Evolutionary conservation across 2,329 filamentous ascomycete species (phyloP), one percentile per base, ranked within the genome.

Genomic region (Sporothrix dimorphospora): DNA sequence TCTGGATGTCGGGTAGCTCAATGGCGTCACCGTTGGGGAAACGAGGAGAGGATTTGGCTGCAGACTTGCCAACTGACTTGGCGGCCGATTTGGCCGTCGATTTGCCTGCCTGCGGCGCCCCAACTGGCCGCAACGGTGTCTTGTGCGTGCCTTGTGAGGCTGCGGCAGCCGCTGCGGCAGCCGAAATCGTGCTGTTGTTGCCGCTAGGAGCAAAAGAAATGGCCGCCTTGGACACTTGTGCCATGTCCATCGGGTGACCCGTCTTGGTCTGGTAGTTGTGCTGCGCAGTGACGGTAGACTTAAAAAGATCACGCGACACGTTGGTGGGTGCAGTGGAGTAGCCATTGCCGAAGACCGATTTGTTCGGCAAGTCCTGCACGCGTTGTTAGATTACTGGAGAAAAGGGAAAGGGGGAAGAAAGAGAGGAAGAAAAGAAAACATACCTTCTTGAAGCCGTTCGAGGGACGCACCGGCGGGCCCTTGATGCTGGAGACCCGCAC

Each of bases 1-100:
- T 98, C 75, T 94, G 90, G 76, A 99, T 98, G 76, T 99, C 96
- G 0, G 96, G 95, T 3, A 99, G 88, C 76, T 96, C 92, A 77
- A 99, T 98, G 69, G 88, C 89, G 73, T 99, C 96, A 73, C 94
- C 94, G 76, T 94, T 95, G 74, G 91, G 92, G 82, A 97, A 97
- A 69, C 93, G 89, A 0, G 94, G 94, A 1, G 94, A 97, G 40
- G 92, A 91, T 75, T 89, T 87, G 21, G 87, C 81, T 1, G 83
- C 84, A 1, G 89, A 88, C 77, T 90, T 90, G 72, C 82, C 79
- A 61, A 81, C 81, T 14, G 87, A 85, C 77, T 92, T 92, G 72
- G 85, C 85, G 2, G 82, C 83, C 1, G 89, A 88, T 77, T 91
- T 91, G 70, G 82, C 79, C 68, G 81, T 81, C 1, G 89, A 88